Evolutionary conservation across 2,329 filamentous ascomycete genomes (phyloP), one percentile per base, ranked within the genome.

Genomic region (Venturiaceae sp.): DNA sequence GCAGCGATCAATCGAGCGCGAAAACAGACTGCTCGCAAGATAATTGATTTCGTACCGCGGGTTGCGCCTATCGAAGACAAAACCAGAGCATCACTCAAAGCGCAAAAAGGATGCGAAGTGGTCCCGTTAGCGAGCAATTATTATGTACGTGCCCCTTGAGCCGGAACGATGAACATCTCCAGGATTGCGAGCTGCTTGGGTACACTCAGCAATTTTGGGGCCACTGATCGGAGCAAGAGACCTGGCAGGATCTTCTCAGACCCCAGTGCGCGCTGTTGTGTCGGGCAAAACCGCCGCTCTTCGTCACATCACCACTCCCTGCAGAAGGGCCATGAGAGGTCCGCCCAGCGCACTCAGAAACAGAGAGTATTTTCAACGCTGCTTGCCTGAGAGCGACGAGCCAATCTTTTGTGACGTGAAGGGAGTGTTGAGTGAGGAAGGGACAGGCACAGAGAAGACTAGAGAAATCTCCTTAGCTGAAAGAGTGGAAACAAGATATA

Each of bases 231-330:
- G 44, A 30, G 23, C 34, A 53, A 13, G 34, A 53, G 52, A 34
- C 52, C 52, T 53, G 34, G 52, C 52, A 53, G 26, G 44, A 53
- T 37, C 32, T 53, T 14, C 21, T 53, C 21, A 21, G 19, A 36
- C n/a, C 52, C 52, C 52, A 53, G 52, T 50, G 28, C 4, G 52
- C 9, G 52, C 33, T 16, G 32, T 23, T 9, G 52, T 34, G 30
- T 36, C 52, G 52, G 32, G 52, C 30, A 11, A 53, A 37, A 36
- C 30, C 13, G 30, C 50, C 33, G 50, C 33, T n/a, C 21, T 30
- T 37, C 34, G 34, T 53, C 52, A 53, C 52, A 53, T 36, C 21
- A 37, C n/a, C 21, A 37, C 32, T 53, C 52, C 52, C 34, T 53
- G 52, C 52, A 53, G 34, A 14, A 21, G 32, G 5, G 23, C 32